phyloP scores from a whole-genome alignment of 2,329 filamentous ascomycete genomes.

The Corniculantispora saksenae region DNA sequence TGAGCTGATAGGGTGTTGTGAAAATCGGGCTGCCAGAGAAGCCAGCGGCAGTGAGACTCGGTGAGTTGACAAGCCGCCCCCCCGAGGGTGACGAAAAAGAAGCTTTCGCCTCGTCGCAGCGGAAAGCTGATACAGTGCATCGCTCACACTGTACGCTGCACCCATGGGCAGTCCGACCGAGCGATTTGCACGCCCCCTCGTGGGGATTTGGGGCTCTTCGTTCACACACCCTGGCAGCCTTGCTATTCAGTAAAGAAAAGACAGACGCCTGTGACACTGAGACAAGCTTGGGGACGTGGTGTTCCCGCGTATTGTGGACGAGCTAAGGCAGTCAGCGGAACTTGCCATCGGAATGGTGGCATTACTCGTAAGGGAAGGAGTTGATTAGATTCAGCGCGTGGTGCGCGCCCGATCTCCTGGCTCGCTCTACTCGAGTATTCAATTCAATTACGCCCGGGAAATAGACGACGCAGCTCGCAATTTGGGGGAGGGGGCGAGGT shows the following conservation, averaged over 20 bases:
- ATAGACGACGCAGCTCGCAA: not conserved
- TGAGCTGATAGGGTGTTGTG: not conserved
- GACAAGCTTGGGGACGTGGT: not conserved
- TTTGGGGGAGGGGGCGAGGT: not conserved
- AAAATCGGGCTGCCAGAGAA: not conserved
- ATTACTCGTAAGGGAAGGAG: not conserved
- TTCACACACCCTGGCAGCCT: not conserved
- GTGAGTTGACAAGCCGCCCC: not conserved
- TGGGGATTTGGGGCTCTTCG: no score
- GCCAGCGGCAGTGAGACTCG: not conserved
- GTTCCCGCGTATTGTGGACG: not conserved
- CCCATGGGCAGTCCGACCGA: not conserved
- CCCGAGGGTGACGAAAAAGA: no score
- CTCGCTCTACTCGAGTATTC: no score
- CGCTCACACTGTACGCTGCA: not conserved
- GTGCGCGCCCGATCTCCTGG: not conserved
- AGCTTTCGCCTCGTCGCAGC: slow-evolving; percentile 1
- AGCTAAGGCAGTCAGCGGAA: not conserved
- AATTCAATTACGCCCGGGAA: no score
- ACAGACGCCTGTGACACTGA: not conserved
- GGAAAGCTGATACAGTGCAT: not conserved
- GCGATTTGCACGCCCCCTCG: not conserved
- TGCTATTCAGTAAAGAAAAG: not conserved
- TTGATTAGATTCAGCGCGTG: not conserved
- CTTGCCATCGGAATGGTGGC: not conserved